Conservation (phyloP, 1,139 yeast genomes). For the Zygoascus sp. region DNA sequence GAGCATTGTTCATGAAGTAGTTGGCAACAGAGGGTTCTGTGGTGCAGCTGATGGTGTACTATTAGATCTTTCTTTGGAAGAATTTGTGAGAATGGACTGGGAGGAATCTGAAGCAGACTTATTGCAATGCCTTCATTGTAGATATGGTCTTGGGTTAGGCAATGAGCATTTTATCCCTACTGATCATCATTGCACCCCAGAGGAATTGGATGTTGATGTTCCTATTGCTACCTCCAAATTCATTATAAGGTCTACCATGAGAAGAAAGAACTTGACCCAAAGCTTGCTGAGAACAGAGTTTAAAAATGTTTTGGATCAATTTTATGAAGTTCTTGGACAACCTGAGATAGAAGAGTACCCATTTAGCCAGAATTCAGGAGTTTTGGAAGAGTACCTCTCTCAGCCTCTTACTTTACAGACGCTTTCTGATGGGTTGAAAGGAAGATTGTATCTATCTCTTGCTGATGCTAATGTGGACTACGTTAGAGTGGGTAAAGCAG, state of each 20-base stretch:
- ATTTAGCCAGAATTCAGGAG: constrained; percentile 38
- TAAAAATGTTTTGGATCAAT: constrained; percentile 64
- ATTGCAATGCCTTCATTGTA: constrained; percentile 71
- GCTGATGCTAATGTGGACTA: constrained; percentile 35
- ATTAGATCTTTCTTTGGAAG: constrained; percentile 54
- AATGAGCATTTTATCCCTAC: constrained; percentile 48
- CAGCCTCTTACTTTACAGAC: constrained; percentile 47
- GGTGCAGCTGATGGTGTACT: constrained; percentile 60
- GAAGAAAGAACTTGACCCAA: constrained; percentile 55
- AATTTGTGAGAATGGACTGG: constrained; percentile 46
- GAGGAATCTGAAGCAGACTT: constrained; percentile 52
- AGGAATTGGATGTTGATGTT: constrained; percentile 42
- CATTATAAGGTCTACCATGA: constrained; percentile 58
- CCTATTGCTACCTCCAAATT: constrained; percentile 58
- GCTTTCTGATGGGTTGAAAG: constrained; percentile 56
- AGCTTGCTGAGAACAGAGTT: constrained; percentile 54
- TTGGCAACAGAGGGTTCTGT: constrained; percentile 70
- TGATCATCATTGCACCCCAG: constrained; percentile 58
- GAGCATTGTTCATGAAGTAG: constrained; percentile 61
- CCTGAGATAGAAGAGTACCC: constrained; percentile 43
- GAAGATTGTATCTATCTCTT: constrained; percentile 44
- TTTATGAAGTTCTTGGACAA: constrained; percentile 70
- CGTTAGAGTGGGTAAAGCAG: constrained; percentile 43
- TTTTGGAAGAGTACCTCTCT: constrained; percentile 51
- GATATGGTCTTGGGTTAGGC: constrained; percentile 63